phyloP scores from a whole-genome alignment of 805 yeast genomes.

The Kodamaea neixiangensis region DNA sequence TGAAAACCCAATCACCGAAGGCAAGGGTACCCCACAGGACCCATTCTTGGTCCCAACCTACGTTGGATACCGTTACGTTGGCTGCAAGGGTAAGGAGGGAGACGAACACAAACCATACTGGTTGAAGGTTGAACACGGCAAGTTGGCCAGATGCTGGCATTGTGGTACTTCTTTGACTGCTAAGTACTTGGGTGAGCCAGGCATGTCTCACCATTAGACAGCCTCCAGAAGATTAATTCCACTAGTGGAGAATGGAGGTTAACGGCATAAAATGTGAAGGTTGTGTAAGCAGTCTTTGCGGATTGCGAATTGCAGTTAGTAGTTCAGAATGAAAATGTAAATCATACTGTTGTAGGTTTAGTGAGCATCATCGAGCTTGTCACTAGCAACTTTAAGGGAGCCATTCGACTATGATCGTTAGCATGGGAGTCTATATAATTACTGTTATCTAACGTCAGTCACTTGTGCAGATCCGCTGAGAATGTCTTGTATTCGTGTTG shows the following conservation, averaged over 20 bases:
- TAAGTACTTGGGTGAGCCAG: conserved; percentile 83
- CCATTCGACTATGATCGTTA: too few relatives aligned
- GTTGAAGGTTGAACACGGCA: conserved; percentile 82
- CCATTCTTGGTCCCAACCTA: conserved; percentile 90
- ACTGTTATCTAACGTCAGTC: too few relatives aligned
- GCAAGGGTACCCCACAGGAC: conserved; percentile 86
- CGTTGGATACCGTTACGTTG: conserved; percentile 91
- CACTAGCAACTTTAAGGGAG: too few relatives aligned
- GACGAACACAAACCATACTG: conserved; percentile 90
- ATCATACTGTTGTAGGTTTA: not conserved
- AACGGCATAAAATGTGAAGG: not conserved
- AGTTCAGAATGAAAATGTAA: not conserved
- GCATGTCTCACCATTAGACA: conserved; percentile 52
- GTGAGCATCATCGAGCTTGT: not conserved
- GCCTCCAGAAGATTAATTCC: not conserved
- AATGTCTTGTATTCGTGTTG: too few relatives aligned
- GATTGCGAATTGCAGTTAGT: not conserved
- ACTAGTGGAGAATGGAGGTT: not conserved
- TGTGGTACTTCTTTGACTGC: conserved; percentile 94
- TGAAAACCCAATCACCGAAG: conserved; percentile 82
- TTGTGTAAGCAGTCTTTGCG: not conserved
- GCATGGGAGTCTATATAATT: too few relatives aligned
- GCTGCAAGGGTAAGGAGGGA: conserved; percentile 90
- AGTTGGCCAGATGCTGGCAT: conserved; percentile 97
- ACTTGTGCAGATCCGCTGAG: too few relatives aligned